Evolutionary conservation across 106 monocot species (phyloP), one percentile per base, ranked within the genome.

Genomic region (Agapanthus africanus): DNA sequence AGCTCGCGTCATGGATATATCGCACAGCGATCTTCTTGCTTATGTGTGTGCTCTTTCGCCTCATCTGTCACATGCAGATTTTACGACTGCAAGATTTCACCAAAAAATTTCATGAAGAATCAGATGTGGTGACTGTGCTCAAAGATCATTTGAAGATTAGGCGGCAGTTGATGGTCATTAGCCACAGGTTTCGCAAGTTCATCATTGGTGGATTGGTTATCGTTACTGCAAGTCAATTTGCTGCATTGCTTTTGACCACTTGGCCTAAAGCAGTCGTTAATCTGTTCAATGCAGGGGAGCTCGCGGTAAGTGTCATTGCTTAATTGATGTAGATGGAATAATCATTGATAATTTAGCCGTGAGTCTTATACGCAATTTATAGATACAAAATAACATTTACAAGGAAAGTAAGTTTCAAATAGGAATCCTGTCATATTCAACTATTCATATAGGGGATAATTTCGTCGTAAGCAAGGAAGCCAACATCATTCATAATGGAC

Each of bases 1-100:
- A 94, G 67, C 79, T 94, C 7, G 84, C 71, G 6, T 90, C 94
- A 28, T 94, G 94, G 94, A 73, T 87, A 14, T 94, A 94, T 76
- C 71, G 94, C 7, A 85, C 84, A 2, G 73, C 82, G 19, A 75
- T 76, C 39, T 90, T 85, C 82, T 77, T 90, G 68, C 60, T 90
- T 37, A 71, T 84, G 8, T 94, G 94, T 66, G 90, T 90, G 42
- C 84, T 94, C 46, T 90, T 94, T 71, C 77, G 87, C 26, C 71
- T 90, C 11, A 90, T 81, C 35, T 94, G 94, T 67, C 73, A 87
- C 67, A 15, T 73, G 33, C 90, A 94, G 79, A 87, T 83, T 5
- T 87, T 90, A 42, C 65, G 94, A 54, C 80, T 94, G 39, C 74
- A 87, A 59, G 90, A 87, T 26, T 90, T 94, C 65, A 80, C 74